phyloP scores from a whole-genome alignment of 139 green algal genomes.

The Chlamydomonas sp. region DNA sequence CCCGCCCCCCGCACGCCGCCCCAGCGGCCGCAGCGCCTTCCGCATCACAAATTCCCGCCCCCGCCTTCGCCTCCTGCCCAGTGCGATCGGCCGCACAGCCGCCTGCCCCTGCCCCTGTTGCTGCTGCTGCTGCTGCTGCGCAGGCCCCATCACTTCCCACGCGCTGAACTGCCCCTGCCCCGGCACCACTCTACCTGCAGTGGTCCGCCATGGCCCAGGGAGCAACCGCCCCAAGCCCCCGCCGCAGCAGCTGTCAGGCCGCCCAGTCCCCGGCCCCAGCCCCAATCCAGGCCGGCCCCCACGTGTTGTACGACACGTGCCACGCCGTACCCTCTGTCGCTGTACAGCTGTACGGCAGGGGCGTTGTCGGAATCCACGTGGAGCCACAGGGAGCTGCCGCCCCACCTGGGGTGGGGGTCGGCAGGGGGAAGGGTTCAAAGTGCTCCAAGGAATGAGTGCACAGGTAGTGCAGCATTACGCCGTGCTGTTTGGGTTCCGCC shows the following conservation, averaged over 20 bases:
- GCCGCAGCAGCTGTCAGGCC: neutral
- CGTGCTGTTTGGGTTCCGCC: too few species aligned
- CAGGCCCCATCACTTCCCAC: too few species aligned
- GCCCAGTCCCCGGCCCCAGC: neutral
- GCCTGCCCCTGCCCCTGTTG: neutral
- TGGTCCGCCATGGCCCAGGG: neutral
- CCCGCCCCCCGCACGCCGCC: too few species aligned
- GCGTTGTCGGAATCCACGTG: conserved; percentile 29
- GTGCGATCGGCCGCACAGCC: neutral
- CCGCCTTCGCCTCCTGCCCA: neutral
- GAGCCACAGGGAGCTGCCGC: conserved; percentile 34
- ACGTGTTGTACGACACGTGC: neutral
- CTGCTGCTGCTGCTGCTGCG: too few species aligned
- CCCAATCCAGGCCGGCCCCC: too few species aligned
- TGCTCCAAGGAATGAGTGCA: neutral
- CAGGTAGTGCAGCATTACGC: neutral
- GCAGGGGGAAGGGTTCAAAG: neutral
- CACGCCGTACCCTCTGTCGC: conserved; percentile 6
- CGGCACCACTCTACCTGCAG: neutral
- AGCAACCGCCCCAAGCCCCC: neutral
- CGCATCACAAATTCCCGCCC: neutral
- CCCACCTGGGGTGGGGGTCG: conserved; percentile 2
- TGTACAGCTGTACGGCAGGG: conserved; percentile 35
- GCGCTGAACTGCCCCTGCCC: too few species aligned
- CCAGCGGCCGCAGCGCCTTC: neutral